A percentile compares a stretch with the other conserved stretches of the same genome.
Evolutionary conservation across 139 green algal species (phyloP).

Genomic region (Diplosphaera chodatii): DNA sequence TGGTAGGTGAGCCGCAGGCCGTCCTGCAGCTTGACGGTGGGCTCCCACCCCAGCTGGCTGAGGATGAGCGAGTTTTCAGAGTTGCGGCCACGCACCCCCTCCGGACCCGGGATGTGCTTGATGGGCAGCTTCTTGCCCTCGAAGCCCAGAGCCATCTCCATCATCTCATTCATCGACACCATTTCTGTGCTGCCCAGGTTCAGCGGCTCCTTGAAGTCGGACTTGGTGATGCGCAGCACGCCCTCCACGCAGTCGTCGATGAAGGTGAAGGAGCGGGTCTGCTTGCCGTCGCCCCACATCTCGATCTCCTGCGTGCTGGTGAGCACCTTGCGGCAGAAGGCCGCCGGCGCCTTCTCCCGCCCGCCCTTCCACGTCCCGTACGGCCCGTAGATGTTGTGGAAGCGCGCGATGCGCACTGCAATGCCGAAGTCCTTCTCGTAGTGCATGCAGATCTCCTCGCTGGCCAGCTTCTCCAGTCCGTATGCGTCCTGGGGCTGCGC

Average conservation of each 20-base stretch:
- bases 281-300: constrained; percentile 99
- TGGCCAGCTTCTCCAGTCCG: constrained; percentile 96
- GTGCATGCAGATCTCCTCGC: constrained; percentile 97
- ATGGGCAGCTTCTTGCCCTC: constrained; percentile 79
- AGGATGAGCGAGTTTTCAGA: constrained; percentile 86
- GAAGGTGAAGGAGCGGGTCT: constrained; percentile 98
- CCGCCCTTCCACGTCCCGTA: constrained; percentile 99
- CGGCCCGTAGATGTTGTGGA: constrained; percentile 92
- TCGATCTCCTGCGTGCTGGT: constrained; percentile 83
- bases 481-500: constrained; percentile 98
- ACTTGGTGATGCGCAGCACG: constrained; percentile 96
- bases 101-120: constrained; percentile 96
- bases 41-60: constrained; percentile 97
- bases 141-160: constrained; percentile 66
- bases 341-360: constrained; percentile 97
- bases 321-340: constrained; percentile 97
- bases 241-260: constrained; percentile 99
- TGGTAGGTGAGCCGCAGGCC: constrained; percentile 74
- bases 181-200: constrained; percentile 96
- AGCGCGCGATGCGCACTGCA: constrained; percentile 82
- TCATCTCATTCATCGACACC: constrained; percentile 94
- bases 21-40: constrained; percentile 79
- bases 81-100: constrained; percentile 98
- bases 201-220: constrained; percentile 91
- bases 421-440: constrained; percentile 98